Conservation (phyloP, 2,329 filamentous ascomycete genomes). For the Pseudodiploospora longispora region DNA sequence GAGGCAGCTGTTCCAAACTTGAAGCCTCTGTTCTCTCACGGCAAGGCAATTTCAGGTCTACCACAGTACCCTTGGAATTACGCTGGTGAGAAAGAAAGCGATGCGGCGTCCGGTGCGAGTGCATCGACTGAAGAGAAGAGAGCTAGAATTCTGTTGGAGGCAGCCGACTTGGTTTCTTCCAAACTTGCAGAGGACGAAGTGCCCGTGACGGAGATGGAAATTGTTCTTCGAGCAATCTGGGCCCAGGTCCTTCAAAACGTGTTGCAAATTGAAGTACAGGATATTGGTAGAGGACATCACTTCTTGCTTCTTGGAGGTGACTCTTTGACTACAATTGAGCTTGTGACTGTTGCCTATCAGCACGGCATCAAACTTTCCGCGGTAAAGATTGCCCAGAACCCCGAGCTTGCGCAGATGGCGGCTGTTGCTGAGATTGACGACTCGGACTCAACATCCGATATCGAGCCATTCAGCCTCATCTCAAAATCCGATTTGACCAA, state of each 20-base stretch:
- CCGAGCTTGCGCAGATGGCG: conserved; percentile 4
- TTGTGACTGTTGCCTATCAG: conserved; percentile 5
- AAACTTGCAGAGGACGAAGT: conserved; percentile 4
- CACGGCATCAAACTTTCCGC: conserved; percentile 4
- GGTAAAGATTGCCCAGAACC: not conserved
- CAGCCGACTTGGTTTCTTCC: not conserved
- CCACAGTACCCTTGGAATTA: conserved; percentile 8
- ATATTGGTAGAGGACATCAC: conserved; percentile 5
- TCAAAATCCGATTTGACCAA: not conserved
- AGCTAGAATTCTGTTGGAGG: conserved; percentile 2
- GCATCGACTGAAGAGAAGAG: conserved; percentile 3
- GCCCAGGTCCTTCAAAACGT: not conserved
- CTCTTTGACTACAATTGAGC: conserved; percentile 5
- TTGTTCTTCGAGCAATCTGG: conserved; percentile 8
- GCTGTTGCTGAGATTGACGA: conserved; percentile 3
- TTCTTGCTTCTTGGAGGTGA: conserved; percentile 7
- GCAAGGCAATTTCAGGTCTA: conserved; percentile 6
- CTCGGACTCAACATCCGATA: not conserved
- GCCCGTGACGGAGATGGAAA: conserved; percentile 1
- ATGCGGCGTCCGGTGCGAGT: not conserved
- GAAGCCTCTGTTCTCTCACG: conserved; percentile 2
- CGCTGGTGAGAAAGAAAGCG: not conserved
- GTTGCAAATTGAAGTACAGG: not conserved
- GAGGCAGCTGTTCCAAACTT: conserved; percentile 2
- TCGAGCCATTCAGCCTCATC: conserved; percentile 1